These are phyloP conservation scores for Trifolium dubium DNA, from an alignment of 306 rosid genomes.

Conservation along the genomic window DNA sequence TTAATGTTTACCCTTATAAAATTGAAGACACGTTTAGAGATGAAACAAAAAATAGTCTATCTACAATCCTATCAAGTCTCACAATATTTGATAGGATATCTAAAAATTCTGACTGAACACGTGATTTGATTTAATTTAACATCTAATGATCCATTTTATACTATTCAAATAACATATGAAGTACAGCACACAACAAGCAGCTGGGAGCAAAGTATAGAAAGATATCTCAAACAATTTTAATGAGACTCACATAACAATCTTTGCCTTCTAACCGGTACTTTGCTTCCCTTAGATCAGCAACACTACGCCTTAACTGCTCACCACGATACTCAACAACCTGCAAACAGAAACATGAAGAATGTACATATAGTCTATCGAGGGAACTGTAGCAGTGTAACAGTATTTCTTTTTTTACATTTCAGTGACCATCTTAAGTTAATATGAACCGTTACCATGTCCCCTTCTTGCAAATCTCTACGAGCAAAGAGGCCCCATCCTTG, in stretches of 20 bases:
- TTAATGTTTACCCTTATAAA: neutral
- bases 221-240: conserved; percentile 23
- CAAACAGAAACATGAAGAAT: conserved; percentile 36
- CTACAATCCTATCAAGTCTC: neutral
- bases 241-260: conserved; percentile 86
- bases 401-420: conserved; percentile 19
- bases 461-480: conserved; percentile 81
- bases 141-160: neutral
- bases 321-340: conserved; percentile 96
- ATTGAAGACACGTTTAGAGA: conserved; percentile 8
- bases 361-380: conserved; percentile 8
- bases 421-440: conserved; percentile 33
- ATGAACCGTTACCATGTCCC: conserved; percentile 75
- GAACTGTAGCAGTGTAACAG: neutral
- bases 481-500: conserved; percentile 99
- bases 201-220: conserved; percentile 7
- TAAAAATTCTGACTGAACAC: neutral
- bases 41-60: conserved; percentile 16
- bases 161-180: conserved; percentile 10
- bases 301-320: conserved; percentile 76
- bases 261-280: conserved; percentile 76
- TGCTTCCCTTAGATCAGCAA: conserved; percentile 87
- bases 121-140: neutral
- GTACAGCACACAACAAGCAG: conserved; percentile 22
- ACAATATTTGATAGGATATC: neutral